These are phyloP conservation scores for Candida tropicalis DNA, from an alignment of 1,139 yeast genomes.

Conservation along the genomic window DNA sequence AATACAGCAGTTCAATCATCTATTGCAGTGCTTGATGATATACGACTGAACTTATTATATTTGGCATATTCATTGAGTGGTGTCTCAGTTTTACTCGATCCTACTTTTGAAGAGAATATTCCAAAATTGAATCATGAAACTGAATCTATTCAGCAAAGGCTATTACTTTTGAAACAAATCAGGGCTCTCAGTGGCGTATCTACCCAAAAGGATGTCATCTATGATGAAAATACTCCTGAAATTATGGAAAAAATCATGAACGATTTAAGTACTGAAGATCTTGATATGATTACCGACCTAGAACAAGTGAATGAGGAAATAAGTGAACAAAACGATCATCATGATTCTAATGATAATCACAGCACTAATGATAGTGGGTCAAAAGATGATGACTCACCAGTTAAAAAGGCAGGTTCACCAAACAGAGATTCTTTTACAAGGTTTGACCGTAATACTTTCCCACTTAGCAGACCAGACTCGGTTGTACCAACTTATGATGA, in stretches of 20 bases:
- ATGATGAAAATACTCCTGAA: constrained; percentile 36
- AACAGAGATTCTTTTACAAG: not conserved
- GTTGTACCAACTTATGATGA: constrained; percentile 22
- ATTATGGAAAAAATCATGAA: constrained; percentile 43
- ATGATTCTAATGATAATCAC: constrained; percentile 20
- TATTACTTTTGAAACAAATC: constrained; percentile 35
- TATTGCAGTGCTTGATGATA: constrained; percentile 43
- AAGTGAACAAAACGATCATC: constrained; percentile 6
- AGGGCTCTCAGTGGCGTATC: constrained; percentile 25
- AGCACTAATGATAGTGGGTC: constrained; percentile 26
- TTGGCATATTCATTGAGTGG: constrained; percentile 72
- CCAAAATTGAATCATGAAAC: constrained; percentile 38
- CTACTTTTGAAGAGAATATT: constrained; percentile 53
- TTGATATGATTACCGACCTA: constrained; percentile 21
- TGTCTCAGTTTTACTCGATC: constrained; percentile 74
- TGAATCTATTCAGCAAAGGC: constrained; percentile 40
- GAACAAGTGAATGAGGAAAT: constrained; percentile 18
- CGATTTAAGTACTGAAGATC: constrained; percentile 31
- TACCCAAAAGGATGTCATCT: constrained; percentile 26
- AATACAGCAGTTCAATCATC: constrained; percentile 16
- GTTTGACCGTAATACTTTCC: not conserved
- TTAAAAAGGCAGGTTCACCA: constrained; percentile 1
- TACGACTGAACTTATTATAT: constrained; percentile 58
- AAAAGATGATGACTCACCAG: constrained; percentile 23
- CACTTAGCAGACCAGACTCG: constrained; percentile 18